These are phyloP conservation scores for Candida vaughaniae DNA, from an alignment of 805 yeast species.

Conservation along the genomic window DNA sequence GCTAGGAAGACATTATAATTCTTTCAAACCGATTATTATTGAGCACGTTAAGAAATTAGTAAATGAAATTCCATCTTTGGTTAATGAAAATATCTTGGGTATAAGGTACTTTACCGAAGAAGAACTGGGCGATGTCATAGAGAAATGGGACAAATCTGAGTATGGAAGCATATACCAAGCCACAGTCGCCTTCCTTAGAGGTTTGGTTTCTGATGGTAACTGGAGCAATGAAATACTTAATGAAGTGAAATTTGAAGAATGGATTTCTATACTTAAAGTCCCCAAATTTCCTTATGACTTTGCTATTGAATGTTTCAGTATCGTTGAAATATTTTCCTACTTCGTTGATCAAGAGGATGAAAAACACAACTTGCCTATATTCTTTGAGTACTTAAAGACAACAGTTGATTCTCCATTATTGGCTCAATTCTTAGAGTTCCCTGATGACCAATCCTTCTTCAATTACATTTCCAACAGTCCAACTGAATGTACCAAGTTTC, in stretches of 20 bases:
- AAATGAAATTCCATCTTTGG: conserved; percentile 44
- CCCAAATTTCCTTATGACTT: conserved; percentile 63
- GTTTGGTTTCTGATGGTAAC: conserved; percentile 51
- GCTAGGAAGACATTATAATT: conserved; percentile 79
- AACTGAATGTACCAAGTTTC: conserved; percentile 27
- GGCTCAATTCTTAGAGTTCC: conserved; percentile 29
- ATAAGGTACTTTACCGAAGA: conserved; percentile 41
- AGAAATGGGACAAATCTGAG: conserved; percentile 53
- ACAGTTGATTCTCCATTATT: conserved; percentile 26
- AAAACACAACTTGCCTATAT: conserved; percentile 42
- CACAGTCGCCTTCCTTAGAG: conserved; percentile 48
- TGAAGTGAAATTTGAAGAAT: conserved; percentile 39
- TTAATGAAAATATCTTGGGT: conserved; percentile 18
- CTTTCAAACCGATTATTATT: conserved; percentile 58
- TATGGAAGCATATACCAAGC: conserved; percentile 51
- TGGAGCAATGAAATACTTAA: conserved; percentile 42
- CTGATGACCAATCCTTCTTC: conserved; percentile 35
- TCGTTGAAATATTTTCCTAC: conserved; percentile 53
- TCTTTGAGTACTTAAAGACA: conserved; percentile 30
- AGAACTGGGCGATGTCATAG: conserved; percentile 26
- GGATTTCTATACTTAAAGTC: conserved; percentile 50
- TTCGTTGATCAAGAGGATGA: conserved; percentile 52
- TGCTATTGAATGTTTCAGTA: conserved; percentile 49
- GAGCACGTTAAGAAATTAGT: conserved; percentile 48
- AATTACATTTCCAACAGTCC: conserved; percentile 25